Conservation (phyloP, 805 yeast genomes). For the Ogataea allantospora region DNA sequence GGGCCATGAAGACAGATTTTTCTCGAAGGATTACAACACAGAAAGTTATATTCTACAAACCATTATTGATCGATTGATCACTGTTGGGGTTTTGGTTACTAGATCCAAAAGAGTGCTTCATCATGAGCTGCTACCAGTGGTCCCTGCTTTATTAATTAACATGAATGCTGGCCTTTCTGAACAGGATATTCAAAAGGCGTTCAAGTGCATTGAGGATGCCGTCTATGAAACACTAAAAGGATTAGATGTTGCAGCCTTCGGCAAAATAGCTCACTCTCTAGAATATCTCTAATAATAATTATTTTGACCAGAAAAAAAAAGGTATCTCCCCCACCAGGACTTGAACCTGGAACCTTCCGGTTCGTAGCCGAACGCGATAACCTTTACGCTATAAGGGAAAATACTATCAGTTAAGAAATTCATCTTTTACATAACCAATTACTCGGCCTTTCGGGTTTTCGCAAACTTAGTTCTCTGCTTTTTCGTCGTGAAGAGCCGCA, state of each 20-base stretch:
- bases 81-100: constrained; percentile 55
- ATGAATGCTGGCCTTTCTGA: constrained; percentile 46
- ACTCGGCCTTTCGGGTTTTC: too few relatives aligned
- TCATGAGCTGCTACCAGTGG: constrained; percentile 71
- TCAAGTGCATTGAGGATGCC: constrained; percentile 35
- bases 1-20: constrained; percentile 40
- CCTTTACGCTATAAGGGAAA: constrained; percentile 34
- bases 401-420: constrained; percentile 1
- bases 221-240: constrained; percentile 15
- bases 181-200: constrained; percentile 45
- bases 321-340: constrained; percentile 45
- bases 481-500: too few relatives aligned
- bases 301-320: constrained; percentile 1
- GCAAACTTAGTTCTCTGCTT: too few relatives aligned
- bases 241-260: constrained; percentile 8
- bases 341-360: constrained; percentile 49
- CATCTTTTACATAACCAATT: too few relatives aligned
- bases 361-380: constrained; percentile 36
- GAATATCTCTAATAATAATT: constrained; percentile 7
- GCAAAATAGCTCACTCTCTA: constrained; percentile 13
- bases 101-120: constrained; percentile 58
- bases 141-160: constrained; percentile 57
- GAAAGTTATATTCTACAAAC: constrained; percentile 65
- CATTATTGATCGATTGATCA: constrained; percentile 57
- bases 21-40: constrained; percentile 43